A percentile compares a stretch with the other conserved stretches of the same genome.
phyloP scores from a whole-genome alignment of 139 green algal species.

The Picochlorum costavermella region DNA sequence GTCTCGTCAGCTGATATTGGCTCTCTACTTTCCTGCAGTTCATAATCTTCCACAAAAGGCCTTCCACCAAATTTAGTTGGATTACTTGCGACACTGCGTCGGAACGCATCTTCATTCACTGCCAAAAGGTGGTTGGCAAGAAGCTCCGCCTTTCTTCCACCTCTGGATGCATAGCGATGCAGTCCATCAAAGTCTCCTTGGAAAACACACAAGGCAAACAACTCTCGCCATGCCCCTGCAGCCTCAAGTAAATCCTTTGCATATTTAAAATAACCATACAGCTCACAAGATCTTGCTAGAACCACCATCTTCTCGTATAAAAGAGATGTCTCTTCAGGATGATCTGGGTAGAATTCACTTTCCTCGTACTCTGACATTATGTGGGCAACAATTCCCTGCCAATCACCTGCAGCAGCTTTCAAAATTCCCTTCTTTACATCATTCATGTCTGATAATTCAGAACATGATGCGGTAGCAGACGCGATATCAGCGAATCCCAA shows the following conservation, averaged over 20 bases:
- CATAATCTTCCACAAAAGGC: conserved; percentile 20
- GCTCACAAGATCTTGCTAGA: conserved; percentile 30
- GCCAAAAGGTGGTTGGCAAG: conserved; percentile 38
- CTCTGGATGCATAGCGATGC: conserved; percentile 20
- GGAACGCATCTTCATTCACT: conserved; percentile 30
- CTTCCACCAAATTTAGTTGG: conserved; percentile 22
- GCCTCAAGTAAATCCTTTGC: conserved; percentile 28
- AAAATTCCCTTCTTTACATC: conserved; percentile 15
- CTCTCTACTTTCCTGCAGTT: background rate
- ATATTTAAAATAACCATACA: conserved; percentile 33
- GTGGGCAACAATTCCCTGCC: conserved; percentile 18
- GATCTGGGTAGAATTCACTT: conserved; percentile 25
- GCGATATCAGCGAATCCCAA: conserved; percentile 32
- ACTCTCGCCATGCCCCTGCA: conserved; percentile 38
- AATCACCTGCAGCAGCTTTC: conserved; percentile 34
- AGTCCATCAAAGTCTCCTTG: conserved; percentile 42
- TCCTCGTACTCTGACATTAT: conserved; percentile 26
- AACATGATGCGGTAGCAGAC: conserved; percentile 15
- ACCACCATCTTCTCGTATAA: conserved; percentile 24
- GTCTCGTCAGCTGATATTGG: background rate
- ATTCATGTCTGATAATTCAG: conserved; percentile 18
- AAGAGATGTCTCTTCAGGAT: conserved; percentile 16
- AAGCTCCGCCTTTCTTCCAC: conserved; percentile 14
- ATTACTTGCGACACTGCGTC: conserved; percentile 3
- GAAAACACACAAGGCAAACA: conserved; percentile 44